These are phyloP conservation scores for Vickermania spadyakhi DNA, from an alignment of 208 protist species.

Conservation along the genomic window DNA sequence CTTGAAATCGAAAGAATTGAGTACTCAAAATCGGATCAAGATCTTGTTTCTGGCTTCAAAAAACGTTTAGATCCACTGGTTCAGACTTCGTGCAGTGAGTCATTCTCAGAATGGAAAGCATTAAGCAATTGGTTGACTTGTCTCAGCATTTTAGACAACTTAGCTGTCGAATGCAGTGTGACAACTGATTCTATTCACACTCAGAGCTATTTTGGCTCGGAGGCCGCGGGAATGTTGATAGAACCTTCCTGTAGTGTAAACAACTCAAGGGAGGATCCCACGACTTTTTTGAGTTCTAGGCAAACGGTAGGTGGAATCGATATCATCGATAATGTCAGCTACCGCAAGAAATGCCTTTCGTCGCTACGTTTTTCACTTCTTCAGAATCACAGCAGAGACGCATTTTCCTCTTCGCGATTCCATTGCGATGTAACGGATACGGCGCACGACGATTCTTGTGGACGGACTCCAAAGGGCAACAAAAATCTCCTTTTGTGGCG, in stretches of 20 bases:
- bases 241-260: neutral
- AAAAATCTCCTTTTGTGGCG: neutral
- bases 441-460: neutral
- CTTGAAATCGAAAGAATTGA: too few relatives aligned
- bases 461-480: neutral
- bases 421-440: neutral
- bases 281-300: neutral
- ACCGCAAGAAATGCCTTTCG: neutral
- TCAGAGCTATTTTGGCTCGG: neutral
- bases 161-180: neutral
- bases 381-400: conserved; percentile 1
- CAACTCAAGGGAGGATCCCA: neutral
- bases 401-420: neutral
- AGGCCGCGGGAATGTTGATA: neutral
- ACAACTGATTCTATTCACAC: neutral
- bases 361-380: neutral
- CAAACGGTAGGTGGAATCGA: conserved; percentile 3
- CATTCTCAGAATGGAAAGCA: neutral
- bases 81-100: neutral
- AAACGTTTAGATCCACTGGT: neutral
- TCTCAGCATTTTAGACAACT: neutral
- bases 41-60: too few relatives aligned
- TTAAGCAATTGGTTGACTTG: neutral
- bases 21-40: too few relatives aligned
- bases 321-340: conserved; percentile 2